Base-by-base conservation (phyloP, 345 rosid species). In the Bretschneidera sinensis region DNA sequence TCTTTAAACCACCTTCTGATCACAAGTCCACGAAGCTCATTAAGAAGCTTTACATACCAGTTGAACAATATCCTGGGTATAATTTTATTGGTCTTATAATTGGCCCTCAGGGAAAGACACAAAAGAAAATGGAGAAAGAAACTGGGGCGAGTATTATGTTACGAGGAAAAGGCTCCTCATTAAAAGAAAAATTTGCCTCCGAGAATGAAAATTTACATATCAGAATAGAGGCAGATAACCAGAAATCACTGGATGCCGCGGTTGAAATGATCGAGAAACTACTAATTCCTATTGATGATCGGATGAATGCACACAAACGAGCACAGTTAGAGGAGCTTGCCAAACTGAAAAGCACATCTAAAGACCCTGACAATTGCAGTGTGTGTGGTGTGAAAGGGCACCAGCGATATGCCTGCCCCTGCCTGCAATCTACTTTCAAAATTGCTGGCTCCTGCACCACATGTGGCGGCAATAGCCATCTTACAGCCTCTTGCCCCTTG, bases 121-220 rank as follows among this genome's bases (percentile, higher is more conserved):
- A 45, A 31, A 73, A 67, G 69, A 73, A 54, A n/a, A 73, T 73
- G 69, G 72, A 67, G 57, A 67, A 24, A 49, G 76, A 72, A 59
- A 67, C 69, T 1, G 62, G 76, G 24, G 72, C 76, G 39, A 73
- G 28, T 69, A 73, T 73, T 67, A 19, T 65, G 21, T 35, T 73
- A 35, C 57, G 72, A 35, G 76, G 76, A 6, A n/a, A 39, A 7
- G 72, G 69, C 28, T 62, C 61, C 25, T 52, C 56, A 8, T 0
- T 13, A 0, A 48, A 52, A 18, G 43, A 54, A n/a, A 67, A 59
- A n/a, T 33, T 14, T 62, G 43, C 62, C 8, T 54, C 68, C 6
- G 69, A 66, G n/a, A 57, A 57, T 4, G 72, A 67, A 54, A 65
- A 67, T 51, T 63, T 73, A 45, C 76, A 72, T 50, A 59, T 72